phyloP scores from a whole-genome alignment of 257 asterid species.

The Sherardia arvensis region DNA sequence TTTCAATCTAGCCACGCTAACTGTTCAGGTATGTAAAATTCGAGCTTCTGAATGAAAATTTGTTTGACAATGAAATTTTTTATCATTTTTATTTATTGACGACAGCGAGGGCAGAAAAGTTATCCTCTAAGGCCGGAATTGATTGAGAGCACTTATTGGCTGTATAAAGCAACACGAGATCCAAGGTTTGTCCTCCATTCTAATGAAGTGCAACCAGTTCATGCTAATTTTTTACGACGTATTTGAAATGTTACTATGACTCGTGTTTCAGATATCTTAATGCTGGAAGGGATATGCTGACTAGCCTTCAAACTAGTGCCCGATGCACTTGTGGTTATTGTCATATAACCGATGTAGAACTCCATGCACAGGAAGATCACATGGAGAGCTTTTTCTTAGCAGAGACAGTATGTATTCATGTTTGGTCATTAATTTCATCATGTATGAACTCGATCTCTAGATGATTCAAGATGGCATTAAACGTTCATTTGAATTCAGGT shows the following conservation, averaged over 20 bases:
- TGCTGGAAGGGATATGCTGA: slow-evolving; percentile 93
- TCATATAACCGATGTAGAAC: slow-evolving; percentile 93
- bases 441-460: neutral
- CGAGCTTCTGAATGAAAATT: slow-evolving; percentile 8
- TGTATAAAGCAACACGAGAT: slow-evolving; percentile 91
- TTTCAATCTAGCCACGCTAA: slow-evolving; percentile 82
- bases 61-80: no score
- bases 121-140: slow-evolving; percentile 95
- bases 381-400: slow-evolving; percentile 99
- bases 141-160: slow-evolving; percentile 97
- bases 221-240: neutral
- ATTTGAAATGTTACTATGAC: slow-evolving; percentile 7
- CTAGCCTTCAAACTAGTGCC: slow-evolving; percentile 90
- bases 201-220: neutral
- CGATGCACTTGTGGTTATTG: slow-evolving; percentile 97
- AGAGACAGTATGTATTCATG: slow-evolving; percentile 62
- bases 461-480: neutral
- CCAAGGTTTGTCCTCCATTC: slow-evolving; percentile 51
- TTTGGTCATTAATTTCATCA: neutral
- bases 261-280: slow-evolving; percentile 57
- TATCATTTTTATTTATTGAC: slow-evolving; percentile 10
- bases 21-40: slow-evolving; percentile 60
- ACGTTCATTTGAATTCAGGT: slow-evolving; percentile 35
- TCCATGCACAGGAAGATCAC: slow-evolving; percentile 90
- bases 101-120: slow-evolving; percentile 97